Evolutionary conservation across 2,329 filamentous ascomycete genomes (phyloP).

Genomic region (Chalara sp.): DNA sequence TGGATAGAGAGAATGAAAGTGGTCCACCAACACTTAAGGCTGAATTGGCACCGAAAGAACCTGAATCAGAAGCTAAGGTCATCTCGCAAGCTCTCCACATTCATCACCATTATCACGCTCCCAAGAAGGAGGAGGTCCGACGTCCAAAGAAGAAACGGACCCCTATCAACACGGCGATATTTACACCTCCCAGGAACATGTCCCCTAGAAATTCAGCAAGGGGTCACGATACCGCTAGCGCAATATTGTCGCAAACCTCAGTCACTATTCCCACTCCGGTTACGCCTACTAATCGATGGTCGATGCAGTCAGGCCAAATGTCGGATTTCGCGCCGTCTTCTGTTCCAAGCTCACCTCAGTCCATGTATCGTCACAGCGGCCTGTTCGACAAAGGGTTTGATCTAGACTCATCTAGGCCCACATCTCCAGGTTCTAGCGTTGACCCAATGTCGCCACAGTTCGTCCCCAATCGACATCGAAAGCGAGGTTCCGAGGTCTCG

Average conservation of each 20-base stretch:
- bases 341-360: constrained; percentile 73
- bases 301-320: constrained; percentile 51
- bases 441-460: constrained; percentile 60
- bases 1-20: constrained; percentile 28
- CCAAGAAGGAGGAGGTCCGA: constrained; percentile 52
- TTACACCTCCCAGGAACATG: constrained; percentile 45
- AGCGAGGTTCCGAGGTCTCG: constrained; percentile 50
- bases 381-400: constrained; percentile 67
- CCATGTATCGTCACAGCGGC: constrained; percentile 62
- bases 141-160: constrained; percentile 68
- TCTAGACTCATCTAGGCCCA: constrained; percentile 65
- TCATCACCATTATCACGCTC: constrained; percentile 86
- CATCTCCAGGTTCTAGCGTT: constrained; percentile 73
- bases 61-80: constrained; percentile 19
- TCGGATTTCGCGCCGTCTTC: constrained; percentile 66
- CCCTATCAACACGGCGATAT: constrained; percentile 51
- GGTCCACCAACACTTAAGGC: constrained; percentile 55
- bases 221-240: constrained; percentile 34
- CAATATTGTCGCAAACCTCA: constrained; percentile 35
- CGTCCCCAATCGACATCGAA: constrained; percentile 45
- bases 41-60: constrained; percentile 55
- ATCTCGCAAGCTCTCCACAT: constrained; percentile 77
- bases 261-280: constrained; percentile 45
- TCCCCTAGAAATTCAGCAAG: constrained; percentile 28
- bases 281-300: constrained; percentile 52